A percentile compares a stretch with the other conserved stretches of the same genome.
These are phyloP conservation scores for Cryphonectria radicalis DNA, from an alignment of 2,329 filamentous ascomycete genomes.

Conservation along the genomic window DNA sequence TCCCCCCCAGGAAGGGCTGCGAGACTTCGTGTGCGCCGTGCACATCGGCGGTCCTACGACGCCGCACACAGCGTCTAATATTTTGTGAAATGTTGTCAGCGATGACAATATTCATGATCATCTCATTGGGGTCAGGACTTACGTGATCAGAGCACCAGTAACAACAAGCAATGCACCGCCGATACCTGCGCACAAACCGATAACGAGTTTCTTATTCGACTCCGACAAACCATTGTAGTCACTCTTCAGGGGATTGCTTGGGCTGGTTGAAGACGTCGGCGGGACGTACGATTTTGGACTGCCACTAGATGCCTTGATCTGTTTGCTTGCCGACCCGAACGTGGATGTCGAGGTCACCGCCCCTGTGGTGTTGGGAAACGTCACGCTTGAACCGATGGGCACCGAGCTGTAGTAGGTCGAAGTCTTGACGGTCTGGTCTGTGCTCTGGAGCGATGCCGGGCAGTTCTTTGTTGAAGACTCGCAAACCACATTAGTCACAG, in stretches of 20 bases:
- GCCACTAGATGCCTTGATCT: slow-evolving; percentile 22
- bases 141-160: slow-evolving; percentile 8
- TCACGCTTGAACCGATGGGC: slow-evolving; percentile 42
- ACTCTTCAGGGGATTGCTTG: slow-evolving; percentile 7
- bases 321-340: slow-evolving; percentile 48
- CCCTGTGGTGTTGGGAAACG: slow-evolving; percentile 45
- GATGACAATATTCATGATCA: neutral
- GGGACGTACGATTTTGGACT: slow-evolving; percentile 25
- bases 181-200: slow-evolving; percentile 24
- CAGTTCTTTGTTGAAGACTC: slow-evolving; percentile 49
- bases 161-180: slow-evolving; percentile 20
- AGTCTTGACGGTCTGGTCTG: slow-evolving; percentile 44
- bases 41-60: neutral
- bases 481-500: slow-evolving; percentile 52
- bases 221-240: slow-evolving; percentile 15
- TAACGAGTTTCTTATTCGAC: slow-evolving; percentile 26
- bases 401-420: slow-evolving; percentile 48
- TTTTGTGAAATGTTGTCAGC: neutral
- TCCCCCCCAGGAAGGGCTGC: neutral
- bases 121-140: neutral
- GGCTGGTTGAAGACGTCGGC: neutral
- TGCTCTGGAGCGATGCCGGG: slow-evolving; percentile 53
- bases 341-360: slow-evolving; percentile 40
- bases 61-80: neutral
- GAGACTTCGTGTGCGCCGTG: neutral